Percentiles rank a stretch among this genome's conserved stretches.
Conservation (phyloP, 2,329 filamentous ascomycete species). For the Penicillium hesseltinei region DNA sequence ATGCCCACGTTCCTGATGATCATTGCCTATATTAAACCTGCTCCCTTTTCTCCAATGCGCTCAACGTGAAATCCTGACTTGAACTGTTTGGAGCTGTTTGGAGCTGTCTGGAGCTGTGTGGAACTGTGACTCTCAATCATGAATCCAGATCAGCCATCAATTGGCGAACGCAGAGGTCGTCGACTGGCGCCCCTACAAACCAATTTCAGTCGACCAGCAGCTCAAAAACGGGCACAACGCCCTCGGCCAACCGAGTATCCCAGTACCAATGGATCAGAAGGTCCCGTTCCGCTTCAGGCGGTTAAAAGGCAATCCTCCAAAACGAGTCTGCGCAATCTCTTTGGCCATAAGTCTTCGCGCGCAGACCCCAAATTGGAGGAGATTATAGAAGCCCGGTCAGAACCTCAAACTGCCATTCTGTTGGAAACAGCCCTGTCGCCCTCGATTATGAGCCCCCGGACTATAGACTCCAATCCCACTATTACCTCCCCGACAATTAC, state of each 20-base stretch:
- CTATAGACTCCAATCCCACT: slow-evolving; percentile 26
- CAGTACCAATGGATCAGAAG: slow-evolving; percentile 25
- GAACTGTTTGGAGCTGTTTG: neutral
- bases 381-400: slow-evolving; percentile 32
- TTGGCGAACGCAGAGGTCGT: slow-evolving; percentile 40
- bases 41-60: slow-evolving; percentile 17
- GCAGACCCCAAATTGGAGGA: slow-evolving; percentile 32
- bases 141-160: slow-evolving; percentile 24
- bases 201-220: slow-evolving; percentile 34
- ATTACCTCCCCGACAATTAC: slow-evolving; percentile 27
- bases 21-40: slow-evolving; percentile 17
- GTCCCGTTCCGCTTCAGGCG: slow-evolving; percentile 34
- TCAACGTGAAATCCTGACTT: neutral
- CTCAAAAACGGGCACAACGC: slow-evolving; percentile 28
- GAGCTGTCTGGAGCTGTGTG: neutral
- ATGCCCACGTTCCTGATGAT: slow-evolving; percentile 23
- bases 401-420: slow-evolving; percentile 17
- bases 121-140: slow-evolving; percentile 4
- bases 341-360: slow-evolving; percentile 36
- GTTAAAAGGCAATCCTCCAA: slow-evolving; percentile 39
- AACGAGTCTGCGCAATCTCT: slow-evolving; percentile 38
- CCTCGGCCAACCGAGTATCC: slow-evolving; percentile 35
- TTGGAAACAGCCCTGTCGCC: slow-evolving; percentile 28
- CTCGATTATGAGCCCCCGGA: slow-evolving; percentile 27
- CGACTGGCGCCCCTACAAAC: slow-evolving; percentile 39